Evolutionary conservation across 257 asterid species (phyloP).

Genomic region (Euphrasia confusa): DNA sequence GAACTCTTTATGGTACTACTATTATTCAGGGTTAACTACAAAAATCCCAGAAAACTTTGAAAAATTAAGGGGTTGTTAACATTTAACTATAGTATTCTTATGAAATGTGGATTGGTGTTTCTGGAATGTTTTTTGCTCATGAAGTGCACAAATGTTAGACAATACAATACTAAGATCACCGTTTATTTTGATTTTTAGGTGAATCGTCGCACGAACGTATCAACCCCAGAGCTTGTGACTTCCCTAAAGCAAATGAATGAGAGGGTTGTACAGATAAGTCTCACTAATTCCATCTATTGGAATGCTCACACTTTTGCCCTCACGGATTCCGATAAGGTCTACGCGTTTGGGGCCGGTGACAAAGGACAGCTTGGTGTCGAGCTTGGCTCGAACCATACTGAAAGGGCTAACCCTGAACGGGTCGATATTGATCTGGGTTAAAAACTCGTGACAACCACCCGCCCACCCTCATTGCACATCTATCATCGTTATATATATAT

Average conservation of each 20-base stretch:
- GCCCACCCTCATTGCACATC: too few relatives aligned
- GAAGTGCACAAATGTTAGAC: too few relatives aligned
- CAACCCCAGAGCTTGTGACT: constrained; percentile 73
- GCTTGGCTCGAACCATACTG: constrained; percentile 57
- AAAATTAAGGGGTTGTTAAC: background rate
- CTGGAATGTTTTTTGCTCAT: background rate
- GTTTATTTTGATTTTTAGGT: constrained; percentile 36
- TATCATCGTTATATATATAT: background rate
- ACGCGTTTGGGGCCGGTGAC: constrained; percentile 95
- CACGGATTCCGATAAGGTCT: constrained; percentile 81
- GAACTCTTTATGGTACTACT: background rate
- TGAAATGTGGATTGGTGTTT: background rate
- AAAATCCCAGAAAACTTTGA: background rate
- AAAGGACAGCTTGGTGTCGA: constrained; percentile 93
- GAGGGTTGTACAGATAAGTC: constrained; percentile 90
- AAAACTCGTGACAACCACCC: background rate
- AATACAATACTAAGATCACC: background rate
- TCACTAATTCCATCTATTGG: constrained; percentile 91
- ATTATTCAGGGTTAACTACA: too few relatives aligned
- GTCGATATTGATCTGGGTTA: constrained; percentile 74
- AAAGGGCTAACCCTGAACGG: constrained; percentile 73
- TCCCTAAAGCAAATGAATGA: constrained; percentile 74
- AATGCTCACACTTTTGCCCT: constrained; percentile 95
- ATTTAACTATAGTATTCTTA: background rate
- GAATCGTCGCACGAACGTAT: constrained; percentile 54